Percentiles rank a stretch among this genome's conserved stretches.
Evolutionary conservation across 306 rosid genomes (phyloP).

Genomic region (Inga laurina): DNA sequence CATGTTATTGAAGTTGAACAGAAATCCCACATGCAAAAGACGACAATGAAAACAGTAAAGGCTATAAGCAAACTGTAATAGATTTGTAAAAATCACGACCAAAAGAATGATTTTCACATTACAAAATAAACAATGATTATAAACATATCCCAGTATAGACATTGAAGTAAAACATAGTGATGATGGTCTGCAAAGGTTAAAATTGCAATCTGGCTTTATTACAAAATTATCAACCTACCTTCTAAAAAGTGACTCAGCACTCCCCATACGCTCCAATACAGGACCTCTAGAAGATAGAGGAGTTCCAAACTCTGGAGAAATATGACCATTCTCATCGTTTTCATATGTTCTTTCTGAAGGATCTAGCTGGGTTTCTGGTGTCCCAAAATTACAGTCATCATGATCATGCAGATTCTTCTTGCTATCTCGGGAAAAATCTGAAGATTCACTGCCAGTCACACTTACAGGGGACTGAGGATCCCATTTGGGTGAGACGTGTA

Average conservation of each 20-base stretch:
- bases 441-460: constrained; percentile 60
- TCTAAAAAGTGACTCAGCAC: constrained; percentile 85
- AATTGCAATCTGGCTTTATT: background rate
- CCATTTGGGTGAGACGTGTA: constrained; percentile 52
- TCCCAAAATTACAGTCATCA: constrained; percentile 53
- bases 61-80: constrained; percentile 4
- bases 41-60: constrained; percentile 11
- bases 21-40: constrained; percentile 13
- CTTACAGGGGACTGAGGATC: constrained; percentile 73
- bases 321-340: constrained; percentile 47
- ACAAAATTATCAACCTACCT: constrained; percentile 40
- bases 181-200: constrained; percentile 22
- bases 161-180: constrained; percentile 11
- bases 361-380: constrained; percentile 41
- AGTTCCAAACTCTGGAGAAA: constrained; percentile 56
- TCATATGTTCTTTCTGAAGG: constrained; percentile 54
- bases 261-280: constrained; percentile 58
- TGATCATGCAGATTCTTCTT: constrained; percentile 40
- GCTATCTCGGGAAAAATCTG: constrained; percentile 63
- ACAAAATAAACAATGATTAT: constrained; percentile 23
- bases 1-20: constrained; percentile 43
- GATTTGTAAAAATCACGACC: constrained; percentile 1
- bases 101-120: constrained; percentile 6
- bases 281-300: constrained; percentile 45
- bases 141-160: constrained; percentile 15